phyloP scores from a whole-genome alignment of 2,329 filamentous ascomycete genomes.

The Aureobasidium sp. region DNA sequence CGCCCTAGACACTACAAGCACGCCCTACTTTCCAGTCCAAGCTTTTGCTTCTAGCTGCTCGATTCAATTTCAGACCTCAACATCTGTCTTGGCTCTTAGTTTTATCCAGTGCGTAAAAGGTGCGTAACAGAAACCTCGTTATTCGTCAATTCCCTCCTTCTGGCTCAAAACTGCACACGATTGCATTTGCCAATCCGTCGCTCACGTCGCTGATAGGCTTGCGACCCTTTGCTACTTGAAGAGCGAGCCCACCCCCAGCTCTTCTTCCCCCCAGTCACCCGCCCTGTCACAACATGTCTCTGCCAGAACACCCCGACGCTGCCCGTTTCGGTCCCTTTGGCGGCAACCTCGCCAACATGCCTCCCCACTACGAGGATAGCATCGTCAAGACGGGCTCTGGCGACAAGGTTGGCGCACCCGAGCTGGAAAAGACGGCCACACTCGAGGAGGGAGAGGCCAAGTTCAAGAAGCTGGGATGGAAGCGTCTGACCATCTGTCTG shows the following conservation, averaged over 20 bases:
- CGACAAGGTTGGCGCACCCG: constrained; percentile 28
- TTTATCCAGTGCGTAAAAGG: background rate
- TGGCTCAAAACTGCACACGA: background rate
- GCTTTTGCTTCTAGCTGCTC: background rate
- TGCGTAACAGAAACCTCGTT: constrained; percentile 10
- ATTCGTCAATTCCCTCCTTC: background rate
- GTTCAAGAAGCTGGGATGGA: constrained; percentile 40
- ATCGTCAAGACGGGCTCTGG: background rate
- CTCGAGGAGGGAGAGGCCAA: constrained; percentile 30
- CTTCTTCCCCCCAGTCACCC: background rate
- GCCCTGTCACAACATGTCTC: constrained; percentile 9
- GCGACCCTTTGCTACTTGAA: background rate
- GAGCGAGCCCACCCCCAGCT: background rate
- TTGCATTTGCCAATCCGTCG: constrained; percentile 9
- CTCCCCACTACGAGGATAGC: constrained; percentile 10
- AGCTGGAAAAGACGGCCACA: constrained; percentile 18
- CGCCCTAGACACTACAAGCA: constrained; percentile 10
- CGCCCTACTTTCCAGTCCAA: constrained; percentile 5
- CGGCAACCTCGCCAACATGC: constrained; percentile 9
- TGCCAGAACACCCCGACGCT: constrained; percentile 7
- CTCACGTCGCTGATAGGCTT: constrained; percentile 9
- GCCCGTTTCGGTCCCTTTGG: constrained; percentile 8
- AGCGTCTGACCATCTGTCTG: constrained; percentile 36
- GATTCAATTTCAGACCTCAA: constrained; percentile 6
- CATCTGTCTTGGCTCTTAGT: constrained; percentile 6